Evolutionary conservation across 768 basidiomycete species (phyloP), one percentile per base, ranked within the genome.

Genomic region (Hygrocybe punicea): DNA sequence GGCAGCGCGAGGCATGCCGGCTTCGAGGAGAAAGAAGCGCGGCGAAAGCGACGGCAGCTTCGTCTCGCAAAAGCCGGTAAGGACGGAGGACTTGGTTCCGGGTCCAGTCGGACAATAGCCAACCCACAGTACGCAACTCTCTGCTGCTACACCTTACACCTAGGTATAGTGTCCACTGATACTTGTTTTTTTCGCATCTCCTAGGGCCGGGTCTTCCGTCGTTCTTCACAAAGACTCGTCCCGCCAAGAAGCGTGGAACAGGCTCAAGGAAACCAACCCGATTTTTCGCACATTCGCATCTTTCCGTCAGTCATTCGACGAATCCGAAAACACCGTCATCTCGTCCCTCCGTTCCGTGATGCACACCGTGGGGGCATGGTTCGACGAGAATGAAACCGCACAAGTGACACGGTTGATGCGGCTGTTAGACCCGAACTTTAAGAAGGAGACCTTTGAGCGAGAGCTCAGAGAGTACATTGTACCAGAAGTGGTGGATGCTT

Each of bases 351-450:
- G 97, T 37, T 80, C 83, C 6, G 87, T 97, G 50, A 95, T 94
- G 1, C 80, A 86, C 42, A 89, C 88, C 0, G 79, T 99, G 51
- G 93, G 91, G 2, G 84, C 87, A 2, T 92, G 89, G 86, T 93
- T 93, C 65, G 96, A 98, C 57, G 97, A 99, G 76, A 99, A 91
- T 67, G 97, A 99, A 76, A 94, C 89, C 46, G 97, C 97, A n/a
- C 90, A 91, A 70, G 96, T 98, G 29, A 85, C 88, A 65, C 81
- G 91, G 58, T 72, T 86, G 67, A 91, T 98, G 84, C 90, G 86
- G 69, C 69, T 77, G n/a, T 77, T 98, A 67, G 97, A 99, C 70
- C 93, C 97, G 4, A 69, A 73, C 24, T 99, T 97, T 74, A 86
- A 82, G 55, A 83, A 87, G 66, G 97, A 98, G 67, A 73, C 77